Percentiles rank a stretch among this genome's conserved stretches.
Evolutionary conservation across 306 rosid species (phyloP).

Genomic region (Cucumis sativus): Cucumber_9930_V3 NC_026659.2:31648001-31648500

Average conservation of each 20-base stretch:
- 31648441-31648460: constrained; percentile 38
- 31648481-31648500: not conserved
- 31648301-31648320: constrained; percentile 90
- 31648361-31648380: constrained; percentile 50
- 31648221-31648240: constrained; percentile 98
- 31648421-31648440: constrained; percentile 61
- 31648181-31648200: not conserved
- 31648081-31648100: not conserved
- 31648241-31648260: constrained; percentile 91
- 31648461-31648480: not conserved
- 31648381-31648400: constrained; percentile 64
- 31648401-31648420: constrained; percentile 58
- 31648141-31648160: not conserved
- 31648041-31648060: not conserved
- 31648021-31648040: constrained; percentile 83
- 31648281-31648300: constrained; percentile 61
- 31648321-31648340: constrained; percentile 50
- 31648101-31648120: not conserved
- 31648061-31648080: not conserved
- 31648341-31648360: constrained; percentile 39
- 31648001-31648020: constrained; percentile 92
- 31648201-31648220: constrained; percentile 10
- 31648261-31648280: constrained; percentile 77
- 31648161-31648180: not conserved
- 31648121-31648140: not conserved